phyloP scores from a whole-genome alignment of 2,329 filamentous ascomycete genomes.

The Diaporthe sp. region DNA sequence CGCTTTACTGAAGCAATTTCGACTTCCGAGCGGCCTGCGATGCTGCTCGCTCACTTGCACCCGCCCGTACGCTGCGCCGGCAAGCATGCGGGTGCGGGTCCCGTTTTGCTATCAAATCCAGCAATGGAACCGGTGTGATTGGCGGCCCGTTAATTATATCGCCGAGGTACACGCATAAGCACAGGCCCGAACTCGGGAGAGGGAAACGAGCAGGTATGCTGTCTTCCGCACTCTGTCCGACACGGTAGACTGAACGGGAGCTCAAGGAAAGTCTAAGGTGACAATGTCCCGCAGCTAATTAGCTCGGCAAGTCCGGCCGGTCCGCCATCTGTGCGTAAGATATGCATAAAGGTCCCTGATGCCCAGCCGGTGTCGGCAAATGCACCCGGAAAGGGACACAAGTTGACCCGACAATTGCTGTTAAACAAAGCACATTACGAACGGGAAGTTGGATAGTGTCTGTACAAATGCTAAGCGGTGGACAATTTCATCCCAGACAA shows the following conservation, averaged over 20 bases:
- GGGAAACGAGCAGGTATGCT: neutral
- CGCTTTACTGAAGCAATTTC: neutral
- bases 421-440: neutral
- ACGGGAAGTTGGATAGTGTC: neutral
- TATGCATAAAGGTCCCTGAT: neutral
- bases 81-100: slow-evolving; percentile 1
- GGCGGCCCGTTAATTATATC: neutral
- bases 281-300: neutral
- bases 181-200: slow-evolving; percentile 1
- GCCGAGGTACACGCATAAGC: neutral
- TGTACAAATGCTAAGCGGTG: neutral
- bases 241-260: neutral
- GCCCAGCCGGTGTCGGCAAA: slow-evolving; percentile 20
- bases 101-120: neutral
- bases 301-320: neutral
- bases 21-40: neutral
- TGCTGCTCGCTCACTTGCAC: neutral
- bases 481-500: neutral
- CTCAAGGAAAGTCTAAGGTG: neutral
- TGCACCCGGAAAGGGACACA: slow-evolving; percentile 24
- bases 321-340: neutral
- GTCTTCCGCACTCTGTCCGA: slow-evolving; percentile 2
- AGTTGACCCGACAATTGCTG: neutral
- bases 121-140: neutral
- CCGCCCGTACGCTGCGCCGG: neutral